Conservation (phyloP, 108 stramenopile genomes). For the Cyclotella baltica region DNA sequence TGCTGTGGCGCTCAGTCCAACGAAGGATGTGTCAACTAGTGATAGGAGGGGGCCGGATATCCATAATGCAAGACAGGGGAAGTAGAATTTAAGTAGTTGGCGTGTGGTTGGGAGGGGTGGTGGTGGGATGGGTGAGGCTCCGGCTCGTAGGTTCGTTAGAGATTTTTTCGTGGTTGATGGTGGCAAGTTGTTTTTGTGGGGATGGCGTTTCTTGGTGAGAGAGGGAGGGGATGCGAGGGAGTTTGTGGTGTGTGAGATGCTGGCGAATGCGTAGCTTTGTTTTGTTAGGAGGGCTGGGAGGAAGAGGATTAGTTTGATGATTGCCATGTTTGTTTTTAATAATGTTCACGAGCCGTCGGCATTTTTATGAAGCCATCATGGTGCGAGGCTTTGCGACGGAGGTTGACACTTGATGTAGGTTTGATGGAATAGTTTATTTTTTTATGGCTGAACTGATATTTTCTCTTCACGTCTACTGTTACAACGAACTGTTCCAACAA, state of each 20-base stretch:
- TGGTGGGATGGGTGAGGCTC: constrained; percentile 5
- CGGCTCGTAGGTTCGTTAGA: neutral
- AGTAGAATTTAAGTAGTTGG: constrained; percentile 73
- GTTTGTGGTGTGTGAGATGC: neutral
- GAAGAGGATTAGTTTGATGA: constrained; percentile 11
- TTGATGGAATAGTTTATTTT: too few relatives aligned
- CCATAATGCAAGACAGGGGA: constrained; percentile 85
- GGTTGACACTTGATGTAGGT: too few relatives aligned
- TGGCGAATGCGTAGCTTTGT: constrained; percentile 11
- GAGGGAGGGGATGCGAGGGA: neutral
- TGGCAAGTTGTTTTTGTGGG: neutral
- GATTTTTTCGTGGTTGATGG: neutral
- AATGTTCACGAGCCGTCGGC: neutral
- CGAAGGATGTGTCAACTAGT: constrained; percentile 86
- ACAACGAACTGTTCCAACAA: too few relatives aligned
- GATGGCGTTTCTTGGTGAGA: neutral
- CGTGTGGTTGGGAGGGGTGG: constrained; percentile 65
- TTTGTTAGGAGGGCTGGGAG: neutral
- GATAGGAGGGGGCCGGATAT: constrained; percentile 82
- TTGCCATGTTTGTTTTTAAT: neutral
- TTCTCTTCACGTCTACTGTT: too few relatives aligned
- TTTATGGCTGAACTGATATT: too few relatives aligned
- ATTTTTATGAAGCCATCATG: too few relatives aligned
- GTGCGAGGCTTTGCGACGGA: too few relatives aligned
- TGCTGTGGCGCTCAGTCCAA: constrained; percentile 71